phyloP scores from a whole-genome alignment of 2,329 filamentous ascomycete genomes.

The Pseudocercospora crystallina region DNA sequence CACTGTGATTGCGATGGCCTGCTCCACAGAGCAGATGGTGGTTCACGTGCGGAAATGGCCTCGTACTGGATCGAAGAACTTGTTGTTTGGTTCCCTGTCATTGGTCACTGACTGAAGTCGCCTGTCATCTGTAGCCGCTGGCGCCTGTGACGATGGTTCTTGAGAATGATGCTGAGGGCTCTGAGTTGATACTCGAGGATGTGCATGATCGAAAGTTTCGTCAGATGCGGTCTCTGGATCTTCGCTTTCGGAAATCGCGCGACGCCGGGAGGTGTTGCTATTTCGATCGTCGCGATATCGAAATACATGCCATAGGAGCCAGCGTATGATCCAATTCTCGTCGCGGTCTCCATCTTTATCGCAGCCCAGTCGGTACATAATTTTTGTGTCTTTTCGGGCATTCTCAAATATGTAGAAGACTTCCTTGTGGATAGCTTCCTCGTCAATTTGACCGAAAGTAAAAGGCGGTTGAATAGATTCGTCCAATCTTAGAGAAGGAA shows the following conservation, averaged over 20 bases:
- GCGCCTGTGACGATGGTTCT: too few species aligned
- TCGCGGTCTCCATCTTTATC: constrained; percentile 37
- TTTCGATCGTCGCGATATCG: constrained; percentile 17
- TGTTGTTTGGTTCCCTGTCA: background rate
- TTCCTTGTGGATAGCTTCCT: constrained; percentile 45
- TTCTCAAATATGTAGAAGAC: constrained; percentile 39
- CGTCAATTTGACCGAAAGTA: constrained; percentile 46
- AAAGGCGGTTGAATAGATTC: constrained; percentile 18
- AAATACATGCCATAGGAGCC: constrained; percentile 35
- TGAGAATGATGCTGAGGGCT: too few species aligned
- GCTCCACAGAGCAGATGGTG: too few species aligned
- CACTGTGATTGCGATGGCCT: too few species aligned
- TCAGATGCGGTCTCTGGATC: constrained; percentile 10
- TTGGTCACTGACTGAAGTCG: too few species aligned
- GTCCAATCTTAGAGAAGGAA: constrained; percentile 13
- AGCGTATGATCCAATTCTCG: constrained; percentile 50
- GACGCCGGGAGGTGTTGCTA: constrained; percentile 4
- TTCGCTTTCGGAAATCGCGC: constrained; percentile 5
- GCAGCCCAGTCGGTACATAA: constrained; percentile 42
- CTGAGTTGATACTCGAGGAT: too few species aligned
- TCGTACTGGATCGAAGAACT: constrained; percentile 14
- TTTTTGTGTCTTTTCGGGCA: constrained; percentile 37
- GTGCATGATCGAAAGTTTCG: background rate
- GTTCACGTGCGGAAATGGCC: constrained; percentile 14
- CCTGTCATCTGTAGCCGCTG: too few species aligned